Base-by-base conservation (phyloP, 352 stramenopile genomes). In the Phytophthora macrochlamydospora region DNA sequence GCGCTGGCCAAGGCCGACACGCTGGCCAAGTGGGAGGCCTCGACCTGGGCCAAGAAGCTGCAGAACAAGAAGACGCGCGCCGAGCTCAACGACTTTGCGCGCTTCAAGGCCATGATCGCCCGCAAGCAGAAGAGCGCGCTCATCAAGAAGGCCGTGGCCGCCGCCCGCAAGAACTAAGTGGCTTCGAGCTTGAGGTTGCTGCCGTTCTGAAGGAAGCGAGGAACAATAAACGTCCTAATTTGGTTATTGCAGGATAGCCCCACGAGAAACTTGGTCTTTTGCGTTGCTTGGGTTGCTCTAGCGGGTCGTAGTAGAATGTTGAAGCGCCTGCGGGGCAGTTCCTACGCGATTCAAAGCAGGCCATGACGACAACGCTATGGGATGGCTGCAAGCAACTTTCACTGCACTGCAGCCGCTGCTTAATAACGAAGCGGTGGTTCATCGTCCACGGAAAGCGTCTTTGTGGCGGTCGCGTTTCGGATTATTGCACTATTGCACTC, bases 41-140 rank as follows among this genome's bases (percentile, higher is more conserved):
- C 92, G 33, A 91, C 84, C 43, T 99, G 97, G 97, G 97, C 96
- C 68, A 99, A 99, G 93, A 99, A 99, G 90, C 85, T 99, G 56
- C 89, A 88, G 40, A 89, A 90, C 71, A 99, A 99, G 92, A 97
- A 97, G 78, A 98, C 91, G 61, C 96, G 97, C 65, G 92, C 92
- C 37, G 77, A 78, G 65, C 85, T 99, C 29, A 97, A 75, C 66
- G 98, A 99, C 90, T 99, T 99, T 71, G 96, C 99, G 76, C 92
- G 98, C 76, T 99, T 99, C 87, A 99, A 99, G 94, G 88, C 98
- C 65, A 99, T 99, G 97, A 97, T 99, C 73, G 98, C 97, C 46
- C 97, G 97, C 81, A 99, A 99, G 94, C 95, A 99, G 81, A 99
- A 99, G 90, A 92, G 85, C 64, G 84, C 81, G 44, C 90, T 99